Evolutionary conservation across 2,329 filamentous ascomycete genomes (phyloP).

Genomic region (Phyllosticta ampelicida): DNA sequence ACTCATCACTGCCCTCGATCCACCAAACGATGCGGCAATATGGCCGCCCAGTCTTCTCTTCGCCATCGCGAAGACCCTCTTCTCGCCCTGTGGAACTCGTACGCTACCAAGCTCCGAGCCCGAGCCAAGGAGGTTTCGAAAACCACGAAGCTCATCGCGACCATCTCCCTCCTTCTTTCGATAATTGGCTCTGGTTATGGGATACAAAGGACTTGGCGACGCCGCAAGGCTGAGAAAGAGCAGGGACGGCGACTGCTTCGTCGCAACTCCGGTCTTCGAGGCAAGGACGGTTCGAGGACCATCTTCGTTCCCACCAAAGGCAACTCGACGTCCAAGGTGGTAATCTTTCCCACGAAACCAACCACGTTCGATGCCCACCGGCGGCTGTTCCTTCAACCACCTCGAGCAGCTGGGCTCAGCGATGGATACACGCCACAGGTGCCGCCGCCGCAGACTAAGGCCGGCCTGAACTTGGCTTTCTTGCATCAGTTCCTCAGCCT

Average conservation of each 20-base stretch:
- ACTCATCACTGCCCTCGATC: neutral
- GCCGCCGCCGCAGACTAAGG: constrained; percentile 82
- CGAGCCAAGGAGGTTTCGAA: constrained; percentile 55
- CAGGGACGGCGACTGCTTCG: constrained; percentile 73
- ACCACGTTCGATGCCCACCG: constrained; percentile 96
- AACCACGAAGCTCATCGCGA: constrained; percentile 62
- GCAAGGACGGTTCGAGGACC: constrained; percentile 88
- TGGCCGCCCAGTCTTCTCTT: constrained; percentile 84
- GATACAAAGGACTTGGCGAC: constrained; percentile 65
- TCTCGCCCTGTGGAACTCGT: constrained; percentile 36
- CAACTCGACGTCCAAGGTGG: constrained; percentile 76
- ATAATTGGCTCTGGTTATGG: constrained; percentile 74
- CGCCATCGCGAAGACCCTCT: constrained; percentile 36
- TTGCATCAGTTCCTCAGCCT: constrained; percentile 93
- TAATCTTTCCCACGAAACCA: constrained; percentile 79
- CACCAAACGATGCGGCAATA: constrained; percentile 28
- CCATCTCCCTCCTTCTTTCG: constrained; percentile 62
- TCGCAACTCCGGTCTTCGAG: constrained; percentile 83
- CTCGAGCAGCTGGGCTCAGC: constrained; percentile 65
- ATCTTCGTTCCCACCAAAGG: constrained; percentile 86
- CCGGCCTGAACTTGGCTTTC: constrained; percentile 89
- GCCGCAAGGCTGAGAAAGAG: constrained; percentile 64
- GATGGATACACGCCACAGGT: constrained; percentile 55
- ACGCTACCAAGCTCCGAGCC: constrained; percentile 38
- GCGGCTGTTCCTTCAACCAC: constrained; percentile 83